Base-by-base conservation (phyloP, 1,139 yeast species). In the Meyerozyma athensensis region DNA sequence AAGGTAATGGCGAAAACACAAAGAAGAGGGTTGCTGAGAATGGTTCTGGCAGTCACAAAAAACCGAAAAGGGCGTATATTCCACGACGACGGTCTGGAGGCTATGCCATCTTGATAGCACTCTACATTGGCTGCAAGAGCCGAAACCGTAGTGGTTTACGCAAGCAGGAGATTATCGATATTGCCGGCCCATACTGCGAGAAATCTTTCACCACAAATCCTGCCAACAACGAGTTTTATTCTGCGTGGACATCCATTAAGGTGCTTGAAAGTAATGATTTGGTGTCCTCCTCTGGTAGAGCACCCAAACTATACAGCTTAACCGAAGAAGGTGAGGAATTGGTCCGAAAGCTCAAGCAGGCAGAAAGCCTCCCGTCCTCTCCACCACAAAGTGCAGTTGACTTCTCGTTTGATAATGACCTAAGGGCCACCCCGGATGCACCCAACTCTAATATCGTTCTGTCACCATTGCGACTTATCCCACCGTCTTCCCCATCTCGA, bases 31-130 rank as follows among this genome's bases (percentile, higher is more conserved):
- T 16, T 18, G 13, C 6, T 30, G 35, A 26, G 30, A 20, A 24
- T 18, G 23, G 42, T 4, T 17, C 35, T 32, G 43, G 45, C 16
- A 46, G 54, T 19, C 59, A 54, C 40, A 54, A 51, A 41, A 54
- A 51, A 39, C 41, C 56, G 52, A 31, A 56, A 59, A 40, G 69
- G 40, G 64, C 59, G 31, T 92, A 86, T 54, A 72, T 90, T 0
- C 98, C 98, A 1, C 70, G 72, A 33, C 79, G 78, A 44, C 65
- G 94, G 30, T 79, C 95, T 0, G 97, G 97, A 0, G 94, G 89
- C 0, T 92, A 85, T 61, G 96, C 95, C 0, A 84, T 92, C 5
- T 52, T 92, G 26, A 47, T 89, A 16, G 83, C 84, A 0, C 59
- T 92, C 10, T 66, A 74, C 37, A 65, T 77, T 32, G 58, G 72